These are phyloP conservation scores for Pleurotus djamor DNA, from an alignment of 768 basidiomycete species.

Conservation along the genomic window DNA sequence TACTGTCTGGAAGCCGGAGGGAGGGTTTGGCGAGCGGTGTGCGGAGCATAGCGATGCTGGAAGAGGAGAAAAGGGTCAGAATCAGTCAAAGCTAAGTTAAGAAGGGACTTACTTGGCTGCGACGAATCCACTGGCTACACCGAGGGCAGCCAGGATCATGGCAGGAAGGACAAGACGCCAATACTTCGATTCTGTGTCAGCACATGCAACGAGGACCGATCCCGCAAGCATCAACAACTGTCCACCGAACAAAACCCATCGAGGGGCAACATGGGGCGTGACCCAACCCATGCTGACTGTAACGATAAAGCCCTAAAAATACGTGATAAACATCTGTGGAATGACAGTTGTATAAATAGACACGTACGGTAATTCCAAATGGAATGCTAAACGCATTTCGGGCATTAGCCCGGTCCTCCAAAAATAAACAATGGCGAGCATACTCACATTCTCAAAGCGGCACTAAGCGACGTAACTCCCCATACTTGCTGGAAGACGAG, in stretches of 20 bases:
- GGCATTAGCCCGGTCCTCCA: slow-evolving; percentile 1
- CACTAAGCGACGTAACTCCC: slow-evolving; percentile 28
- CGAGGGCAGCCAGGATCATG: slow-evolving; percentile 38
- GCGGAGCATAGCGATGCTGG: slow-evolving; percentile 47
- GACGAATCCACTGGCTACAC: slow-evolving; percentile 37
- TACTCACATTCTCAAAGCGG: slow-evolving; percentile 30
- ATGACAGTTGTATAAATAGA: neutral
- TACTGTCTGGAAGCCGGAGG: slow-evolving; percentile 23
- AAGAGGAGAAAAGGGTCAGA: neutral
- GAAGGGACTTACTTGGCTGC: slow-evolving; percentile 38
- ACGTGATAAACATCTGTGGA: too few species aligned
- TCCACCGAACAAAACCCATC: slow-evolving; percentile 40
- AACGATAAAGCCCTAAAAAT: slow-evolving; percentile 20
- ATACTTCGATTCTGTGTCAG: slow-evolving; percentile 33
- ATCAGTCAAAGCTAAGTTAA: neutral
- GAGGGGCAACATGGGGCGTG: slow-evolving; percentile 27
- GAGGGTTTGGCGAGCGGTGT: slow-evolving; percentile 40
- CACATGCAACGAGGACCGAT: slow-evolving; percentile 35
- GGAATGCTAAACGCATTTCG: slow-evolving; percentile 25
- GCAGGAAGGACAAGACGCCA: slow-evolving; percentile 44
- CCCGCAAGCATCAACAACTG: slow-evolving; percentile 30
- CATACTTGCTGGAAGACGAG: slow-evolving; percentile 36
- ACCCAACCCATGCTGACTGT: slow-evolving; percentile 36
- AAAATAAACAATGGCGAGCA: neutral
- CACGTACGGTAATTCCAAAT: slow-evolving; percentile 25